Evolutionary conservation across 2,329 filamentous ascomycete species (phyloP), one percentile per base, ranked within the genome.

Genomic region (Septoria linicola): DNA sequence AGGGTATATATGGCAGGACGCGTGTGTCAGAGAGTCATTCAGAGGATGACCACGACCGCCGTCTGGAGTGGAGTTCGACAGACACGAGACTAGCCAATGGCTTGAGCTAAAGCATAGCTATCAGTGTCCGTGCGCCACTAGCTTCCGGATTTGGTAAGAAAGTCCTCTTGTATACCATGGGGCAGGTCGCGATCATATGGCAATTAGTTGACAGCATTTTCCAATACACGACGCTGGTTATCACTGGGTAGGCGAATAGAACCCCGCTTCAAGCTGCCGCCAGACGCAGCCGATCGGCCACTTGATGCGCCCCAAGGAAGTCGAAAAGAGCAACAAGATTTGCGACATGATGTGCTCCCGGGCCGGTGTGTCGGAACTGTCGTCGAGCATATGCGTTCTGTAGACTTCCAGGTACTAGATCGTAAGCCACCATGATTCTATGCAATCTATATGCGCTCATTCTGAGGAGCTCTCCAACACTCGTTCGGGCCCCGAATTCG

Each of bases 391-490:
- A 43, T n/a, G 50, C 50, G 19, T 55, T 54, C 14, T 49, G 39
- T 11, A 39, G 25, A n/a, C 47, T 23, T 3, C 36, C 31, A 1
- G 36, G 21, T 7, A 45, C 40, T 6, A 63, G 31, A 5, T 57
- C 56, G 37, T 71, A 71, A 0, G 61, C 61, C 23, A 55, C 47
- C 31, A 70, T 58, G 35, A 70, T 61, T 1, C 59, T 54, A 31
- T 69, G 63, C 2, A 66, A 55, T 50, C 55, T 61, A 52, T 54
- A 49, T 39, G 68, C 62, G 27, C 60, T 58, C 45, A 66, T 57
- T 32, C 55, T 51, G 20, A 67, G 27, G 27, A 64, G 51, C 25
- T 62, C 65, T 44, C 43, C 62, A 41, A 54, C 59, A 23, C 37
- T 62, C 62, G 51, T 57, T 53, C 47, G 59, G 1, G 47, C 45